These are phyloP conservation scores for Dactylellina sp. DNA, from an alignment of 2,329 filamentous ascomycete genomes.

Conservation along the genomic window DNA sequence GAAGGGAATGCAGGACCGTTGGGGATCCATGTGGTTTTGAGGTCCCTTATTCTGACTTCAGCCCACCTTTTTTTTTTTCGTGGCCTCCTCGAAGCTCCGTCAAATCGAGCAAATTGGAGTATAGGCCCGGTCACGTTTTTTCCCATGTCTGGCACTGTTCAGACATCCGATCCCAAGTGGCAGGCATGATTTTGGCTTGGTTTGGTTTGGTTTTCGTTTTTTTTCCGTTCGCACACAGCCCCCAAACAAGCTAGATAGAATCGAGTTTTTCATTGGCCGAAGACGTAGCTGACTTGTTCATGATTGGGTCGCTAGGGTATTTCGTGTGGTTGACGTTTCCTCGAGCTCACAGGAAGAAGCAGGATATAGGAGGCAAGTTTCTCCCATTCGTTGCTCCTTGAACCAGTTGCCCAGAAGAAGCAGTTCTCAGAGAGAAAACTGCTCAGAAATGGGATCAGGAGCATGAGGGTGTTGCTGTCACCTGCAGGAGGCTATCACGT, in stretches of 20 bases:
- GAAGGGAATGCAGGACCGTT: constrained; percentile 49
- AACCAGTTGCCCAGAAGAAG: constrained; percentile 47
- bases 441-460: constrained; percentile 50
- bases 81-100: constrained; percentile 33
- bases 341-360: constrained; percentile 43
- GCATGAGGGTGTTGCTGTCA: constrained; percentile 54
- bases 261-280: constrained; percentile 40
- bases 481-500: constrained; percentile 56
- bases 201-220: constrained; percentile 2
- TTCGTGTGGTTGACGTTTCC: constrained; percentile 46
- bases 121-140: constrained; percentile 56
- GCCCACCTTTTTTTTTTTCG: constrained; percentile 43
- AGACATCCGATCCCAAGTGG: constrained; percentile 44
- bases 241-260: constrained; percentile 32
- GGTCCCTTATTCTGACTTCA: constrained; percentile 44
- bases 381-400: constrained; percentile 45
- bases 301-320: constrained; percentile 55
- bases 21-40: constrained; percentile 54
- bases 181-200: constrained; percentile 37
- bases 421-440: constrained; percentile 41
- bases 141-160: constrained; percentile 40
- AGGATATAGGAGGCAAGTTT: constrained; percentile 44
- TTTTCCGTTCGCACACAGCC: constrained; percentile 47
- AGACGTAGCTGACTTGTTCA: constrained; percentile 28
- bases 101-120: constrained; percentile 43